Evolutionary conservation across 495 filamentous ascomycete genomes (phyloP).

Genomic region (Hamigera avellanea): DNA sequence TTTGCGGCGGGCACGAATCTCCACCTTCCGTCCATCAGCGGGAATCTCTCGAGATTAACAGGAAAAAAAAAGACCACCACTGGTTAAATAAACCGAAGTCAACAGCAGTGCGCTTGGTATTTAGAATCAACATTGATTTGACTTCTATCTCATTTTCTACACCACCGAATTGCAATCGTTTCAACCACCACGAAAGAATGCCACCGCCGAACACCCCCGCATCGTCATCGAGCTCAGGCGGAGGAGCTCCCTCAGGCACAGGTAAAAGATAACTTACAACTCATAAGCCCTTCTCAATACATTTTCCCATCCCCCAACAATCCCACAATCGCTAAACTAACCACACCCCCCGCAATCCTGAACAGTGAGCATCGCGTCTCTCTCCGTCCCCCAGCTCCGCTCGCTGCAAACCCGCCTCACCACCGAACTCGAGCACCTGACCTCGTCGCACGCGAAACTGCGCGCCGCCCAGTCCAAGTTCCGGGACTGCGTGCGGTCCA

Average conservation of each 20-base stretch:
- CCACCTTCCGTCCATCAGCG: too few relatives aligned
- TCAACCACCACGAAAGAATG: too few relatives aligned
- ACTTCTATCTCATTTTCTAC: not conserved
- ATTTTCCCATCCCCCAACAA: not conserved
- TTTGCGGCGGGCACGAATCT: too few relatives aligned
- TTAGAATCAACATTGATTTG: too few relatives aligned
- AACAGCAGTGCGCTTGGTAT: too few relatives aligned
- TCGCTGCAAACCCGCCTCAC: constrained; percentile 89
- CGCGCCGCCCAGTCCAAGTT: constrained; percentile 85
- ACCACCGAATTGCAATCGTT: too few relatives aligned
- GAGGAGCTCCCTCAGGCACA: constrained; percentile 20
- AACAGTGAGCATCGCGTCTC: constrained; percentile 31
- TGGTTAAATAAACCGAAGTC: too few relatives aligned
- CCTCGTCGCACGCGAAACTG: constrained; percentile 75
- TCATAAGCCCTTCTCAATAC: not conserved
- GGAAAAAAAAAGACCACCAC: too few relatives aligned
- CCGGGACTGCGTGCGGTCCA: constrained; percentile 69
- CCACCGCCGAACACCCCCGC: constrained; percentile 12
- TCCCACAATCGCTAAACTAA: constrained; percentile 1
- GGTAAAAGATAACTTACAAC: constrained; percentile 6
- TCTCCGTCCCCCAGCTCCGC: constrained; percentile 45
- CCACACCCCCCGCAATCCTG: too few relatives aligned
- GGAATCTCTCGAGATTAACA: too few relatives aligned
- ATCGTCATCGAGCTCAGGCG: constrained; percentile 11
- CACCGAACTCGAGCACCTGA: constrained; percentile 88